Base-by-base conservation (phyloP, 2,329 filamentous ascomycete genomes). In the Fusarium acutatum region DNA sequence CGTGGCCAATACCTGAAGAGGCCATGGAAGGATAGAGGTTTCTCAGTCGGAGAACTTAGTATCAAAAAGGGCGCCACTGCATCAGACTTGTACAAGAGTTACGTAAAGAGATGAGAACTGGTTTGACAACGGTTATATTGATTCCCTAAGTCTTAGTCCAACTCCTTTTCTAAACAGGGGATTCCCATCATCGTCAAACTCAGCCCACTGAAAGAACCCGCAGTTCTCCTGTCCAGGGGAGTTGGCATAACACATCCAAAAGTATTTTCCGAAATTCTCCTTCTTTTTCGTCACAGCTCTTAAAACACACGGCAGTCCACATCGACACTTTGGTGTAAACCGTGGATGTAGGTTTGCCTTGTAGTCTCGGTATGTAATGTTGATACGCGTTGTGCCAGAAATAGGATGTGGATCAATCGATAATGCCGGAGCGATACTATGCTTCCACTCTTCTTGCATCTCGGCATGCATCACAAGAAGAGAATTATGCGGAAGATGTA, bases 381-480 rank as follows among this genome's bases (percentile, higher is more conserved):
- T 98, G 76, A 99, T 95, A 44, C 96, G 88, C 72, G 90, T 91
- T 75, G 91, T 95, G 2, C 92, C 92, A 0, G 95, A 89, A 3
- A 97, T 80, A 0, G 95, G 94, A 80, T 99, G 96, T 3, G 94
- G 94, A 69, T 95, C 92, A 66, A 98, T 93, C 8, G 91, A 90
- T 54, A 88, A 86, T 0, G 93, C 91, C 0, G 95, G 93, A 0
- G 91, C 87, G 47, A 99, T 93, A 74, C 90, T 89, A 81, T 99
- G 96, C 81, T 98, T 98, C 95, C 95, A 98, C 79, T 93, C 92
- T 79, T 98, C 96, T 79, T 98, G 96, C 94, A 97, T 98, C 80
- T 97, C 94, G 2, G 96, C 95, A 79, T 98, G 95, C 96, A 99
- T 98, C 15, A 98, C 87, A 0, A 99, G 87, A 1, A 98, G 88